Base-by-base conservation (phyloP, 805 yeast species). In the Cyberlindnera misumaiensis region DNA sequence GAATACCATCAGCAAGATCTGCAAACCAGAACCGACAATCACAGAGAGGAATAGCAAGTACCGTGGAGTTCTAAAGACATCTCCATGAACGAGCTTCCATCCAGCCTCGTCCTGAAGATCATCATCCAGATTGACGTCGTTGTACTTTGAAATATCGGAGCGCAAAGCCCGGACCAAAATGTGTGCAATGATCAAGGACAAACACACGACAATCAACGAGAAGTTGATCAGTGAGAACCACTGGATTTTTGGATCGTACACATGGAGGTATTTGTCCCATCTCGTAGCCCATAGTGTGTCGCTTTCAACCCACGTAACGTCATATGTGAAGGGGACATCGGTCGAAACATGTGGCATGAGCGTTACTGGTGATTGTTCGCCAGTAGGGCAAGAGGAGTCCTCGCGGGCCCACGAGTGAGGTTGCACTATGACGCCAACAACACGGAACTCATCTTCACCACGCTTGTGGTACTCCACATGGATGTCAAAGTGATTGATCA, bases 31-130 rank as follows among this genome's bases (percentile, higher is more conserved):
- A 33, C 98, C 98, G 35, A 88, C 75, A 16, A 89, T 61, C 8
- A 88, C 77, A 2, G 96, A 83, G 43, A 88, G 70, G 5, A 84
- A 42, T 73, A 88, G 71, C 39, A 83, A 70, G 48, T 73, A 66
- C 36, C 68, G 58, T 31, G 97, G 97, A 8, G 89, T 65, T 60
- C 97, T 76, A 67, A 90, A 90, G 24, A 90, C 88, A 59, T 90
- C 97, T 45, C 97, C 97, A 53, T 89, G 94, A 29, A 88, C 81
- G 47, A 93, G 72, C 59, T 93, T 93, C 98, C 98, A 93, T 29
- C 98, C 98, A 56, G 88, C 74, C 59, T 93, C 97, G 54, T 88
- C 96, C 45, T 86, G 80, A 38, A 87, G 75, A 41, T 84, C 95
- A 51, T 81, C 87, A 56, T 84, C 93, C 51, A 90, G 71, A 56